These are phyloP conservation scores for Sarcodon sp. DNA, from an alignment of 768 basidiomycete species.

Conservation along the genomic window DNA sequence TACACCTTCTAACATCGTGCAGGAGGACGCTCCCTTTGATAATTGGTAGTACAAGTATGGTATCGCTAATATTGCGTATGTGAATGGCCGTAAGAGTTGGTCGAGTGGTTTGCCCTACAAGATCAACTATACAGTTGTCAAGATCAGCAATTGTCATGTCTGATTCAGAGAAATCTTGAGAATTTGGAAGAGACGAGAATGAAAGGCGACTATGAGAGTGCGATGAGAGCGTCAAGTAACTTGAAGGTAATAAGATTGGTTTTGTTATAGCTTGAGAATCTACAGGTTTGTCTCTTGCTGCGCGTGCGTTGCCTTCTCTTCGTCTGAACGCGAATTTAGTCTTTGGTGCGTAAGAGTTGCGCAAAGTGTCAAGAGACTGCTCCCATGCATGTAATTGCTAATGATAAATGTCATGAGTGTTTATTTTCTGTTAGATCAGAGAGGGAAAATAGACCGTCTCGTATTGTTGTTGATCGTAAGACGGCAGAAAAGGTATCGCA, in stretches of 20 bases:
- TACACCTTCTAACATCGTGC: slow-evolving; percentile 46
- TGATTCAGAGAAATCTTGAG: slow-evolving; percentile 21
- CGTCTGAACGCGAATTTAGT: slow-evolving; percentile 63
- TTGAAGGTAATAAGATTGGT: neutral
- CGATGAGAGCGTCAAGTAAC: slow-evolving; percentile 22
- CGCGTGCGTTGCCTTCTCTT: slow-evolving; percentile 14
- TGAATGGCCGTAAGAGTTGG: slow-evolving; percentile 46
- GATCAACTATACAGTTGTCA: slow-evolving; percentile 56
- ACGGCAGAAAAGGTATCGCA: slow-evolving; percentile 51
- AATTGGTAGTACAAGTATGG: slow-evolving; percentile 51
- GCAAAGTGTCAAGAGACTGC: slow-evolving; percentile 35
- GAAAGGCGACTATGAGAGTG: slow-evolving; percentile 35
- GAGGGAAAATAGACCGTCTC: slow-evolving; percentile 31
- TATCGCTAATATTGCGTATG: slow-evolving; percentile 42
- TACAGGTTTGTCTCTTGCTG: neutral
- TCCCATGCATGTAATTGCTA: slow-evolving; percentile 64
- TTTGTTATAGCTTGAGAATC: neutral
- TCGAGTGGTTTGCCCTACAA: slow-evolving; percentile 20
- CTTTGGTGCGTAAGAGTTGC: slow-evolving; percentile 30
- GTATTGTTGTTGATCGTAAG: slow-evolving; percentile 64
- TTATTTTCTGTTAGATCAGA: neutral
- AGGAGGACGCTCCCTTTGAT: slow-evolving; percentile 65
- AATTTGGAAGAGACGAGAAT: slow-evolving; percentile 20
- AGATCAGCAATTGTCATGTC: slow-evolving; percentile 61
- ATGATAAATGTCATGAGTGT: neutral